A percentile compares a stretch with the other conserved stretches of the same genome.
Evolutionary conservation across 2,329 filamentous ascomycete species (phyloP).

Genomic region (Helotiales sp.): DNA sequence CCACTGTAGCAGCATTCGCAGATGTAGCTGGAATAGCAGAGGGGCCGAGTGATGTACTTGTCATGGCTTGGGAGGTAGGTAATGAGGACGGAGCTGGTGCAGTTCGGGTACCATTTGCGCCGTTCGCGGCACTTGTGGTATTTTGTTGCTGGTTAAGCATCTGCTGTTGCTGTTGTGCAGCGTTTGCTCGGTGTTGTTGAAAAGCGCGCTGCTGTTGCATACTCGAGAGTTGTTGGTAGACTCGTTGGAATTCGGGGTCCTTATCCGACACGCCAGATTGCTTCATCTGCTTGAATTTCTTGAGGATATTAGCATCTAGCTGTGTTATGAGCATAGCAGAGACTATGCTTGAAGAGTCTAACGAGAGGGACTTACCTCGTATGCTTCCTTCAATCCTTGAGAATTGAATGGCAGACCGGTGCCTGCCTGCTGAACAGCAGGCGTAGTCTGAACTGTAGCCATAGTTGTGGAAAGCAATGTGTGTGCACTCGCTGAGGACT

Average conservation of each 20-base stretch:
- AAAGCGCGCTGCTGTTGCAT: constrained; percentile 61
- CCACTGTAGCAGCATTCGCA: constrained; percentile 11
- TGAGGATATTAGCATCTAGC: constrained; percentile 32
- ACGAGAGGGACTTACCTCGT: constrained; percentile 50
- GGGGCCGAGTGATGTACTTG: constrained; percentile 30
- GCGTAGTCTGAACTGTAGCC: constrained; percentile 77
- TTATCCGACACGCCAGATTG: constrained; percentile 75
- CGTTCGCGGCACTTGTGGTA: constrained; percentile 56
- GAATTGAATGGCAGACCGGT: constrained; percentile 65
- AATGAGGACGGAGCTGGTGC: constrained; percentile 36
- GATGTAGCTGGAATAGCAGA: constrained; percentile 31
- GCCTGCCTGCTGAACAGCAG: constrained; percentile 66
- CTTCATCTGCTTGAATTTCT: constrained; percentile 93
- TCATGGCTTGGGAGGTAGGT: constrained; percentile 22
- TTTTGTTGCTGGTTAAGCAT: constrained; percentile 52
- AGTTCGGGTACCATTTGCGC: constrained; percentile 51
- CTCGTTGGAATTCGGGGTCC: constrained; percentile 87
- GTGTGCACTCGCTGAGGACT: constrained; percentile 12
- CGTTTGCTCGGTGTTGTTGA: constrained; percentile 46
- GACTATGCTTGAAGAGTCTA: constrained; percentile 2
- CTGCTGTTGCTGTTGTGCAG: constrained; percentile 53
- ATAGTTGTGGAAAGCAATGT: constrained; percentile 49
- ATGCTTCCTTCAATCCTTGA: constrained; percentile 76
- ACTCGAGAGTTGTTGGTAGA: constrained; percentile 70
- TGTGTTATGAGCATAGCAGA: constrained; percentile 1